These are phyloP conservation scores for Tuber melanosporum DNA, from an alignment of 495 filamentous ascomycete species.

Conservation along the genomic window DNA sequence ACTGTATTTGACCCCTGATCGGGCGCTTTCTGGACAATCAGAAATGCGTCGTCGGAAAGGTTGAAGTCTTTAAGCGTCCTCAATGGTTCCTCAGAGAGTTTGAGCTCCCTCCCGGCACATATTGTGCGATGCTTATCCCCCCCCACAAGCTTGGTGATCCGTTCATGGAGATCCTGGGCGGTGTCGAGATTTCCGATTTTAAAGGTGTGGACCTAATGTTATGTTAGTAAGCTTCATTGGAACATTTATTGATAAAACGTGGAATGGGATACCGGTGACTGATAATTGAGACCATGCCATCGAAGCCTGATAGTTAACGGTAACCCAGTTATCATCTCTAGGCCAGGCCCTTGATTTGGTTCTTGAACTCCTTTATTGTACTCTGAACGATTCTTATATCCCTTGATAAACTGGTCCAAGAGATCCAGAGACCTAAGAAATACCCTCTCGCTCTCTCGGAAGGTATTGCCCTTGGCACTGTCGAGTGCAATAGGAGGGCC, in stretches of 20 bases:
- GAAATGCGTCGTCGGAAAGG: slow-evolving; percentile 44
- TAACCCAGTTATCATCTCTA: slow-evolving; percentile 36
- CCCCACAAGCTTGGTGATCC: slow-evolving; percentile 29
- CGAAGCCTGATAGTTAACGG: slow-evolving; percentile 26
- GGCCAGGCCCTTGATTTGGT: slow-evolving; percentile 20
- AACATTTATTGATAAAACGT: background rate
- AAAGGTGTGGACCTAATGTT: slow-evolving; percentile 29
- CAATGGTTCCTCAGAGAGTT: slow-evolving; percentile 31
- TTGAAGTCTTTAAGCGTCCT: slow-evolving; percentile 38
- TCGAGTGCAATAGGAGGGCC: background rate
- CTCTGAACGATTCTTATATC: slow-evolving; percentile 50
- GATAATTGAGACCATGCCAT: slow-evolving; percentile 24
- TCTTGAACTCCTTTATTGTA: slow-evolving; percentile 45
- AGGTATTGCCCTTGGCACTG: background rate
- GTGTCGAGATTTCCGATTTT: slow-evolving; percentile 41
- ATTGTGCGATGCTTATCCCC: slow-evolving; percentile 33
- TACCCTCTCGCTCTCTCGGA: slow-evolving; percentile 5
- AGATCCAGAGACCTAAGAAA: slow-evolving; percentile 44
- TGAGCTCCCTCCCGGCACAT: slow-evolving; percentile 34
- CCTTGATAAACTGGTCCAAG: slow-evolving; percentile 53
- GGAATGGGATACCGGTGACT: slow-evolving; percentile 29
- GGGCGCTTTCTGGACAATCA: slow-evolving; percentile 32
- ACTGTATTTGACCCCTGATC: slow-evolving; percentile 28
- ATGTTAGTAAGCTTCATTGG: slow-evolving; percentile 16
- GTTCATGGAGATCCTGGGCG: slow-evolving; percentile 38